phyloP scores from a whole-genome alignment of 2,329 filamentous ascomycete genomes.

The Cladosporium halotolerans region DNA sequence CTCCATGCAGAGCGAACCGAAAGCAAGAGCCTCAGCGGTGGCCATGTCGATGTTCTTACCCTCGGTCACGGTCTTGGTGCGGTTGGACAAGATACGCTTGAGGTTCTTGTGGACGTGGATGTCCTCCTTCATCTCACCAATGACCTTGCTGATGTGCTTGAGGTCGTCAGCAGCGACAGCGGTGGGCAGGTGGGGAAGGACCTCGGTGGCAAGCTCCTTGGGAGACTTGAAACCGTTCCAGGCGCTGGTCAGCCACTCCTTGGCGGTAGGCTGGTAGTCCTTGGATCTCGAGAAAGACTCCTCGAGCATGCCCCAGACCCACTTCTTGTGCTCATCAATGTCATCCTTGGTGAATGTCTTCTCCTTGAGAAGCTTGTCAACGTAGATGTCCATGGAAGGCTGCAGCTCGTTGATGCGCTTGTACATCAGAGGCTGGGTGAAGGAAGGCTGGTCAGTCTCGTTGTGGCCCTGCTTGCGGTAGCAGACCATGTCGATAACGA shows the following conservation, averaged over 20 bases:
- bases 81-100: slow-evolving; percentile 85
- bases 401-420: slow-evolving; percentile 86
- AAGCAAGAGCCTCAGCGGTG: slow-evolving; percentile 91
- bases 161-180: slow-evolving; percentile 67
- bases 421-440: slow-evolving; percentile 99
- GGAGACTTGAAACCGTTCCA: slow-evolving; percentile 99
- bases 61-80: slow-evolving; percentile 86
- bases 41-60: slow-evolving; percentile 97
- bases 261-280: slow-evolving; percentile 91
- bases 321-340: slow-evolving; percentile 67
- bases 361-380: slow-evolving; percentile 82
- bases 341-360: slow-evolving; percentile 96
- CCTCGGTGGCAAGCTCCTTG: slow-evolving; percentile 91
- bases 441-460: slow-evolving; percentile 97
- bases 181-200: slow-evolving; percentile 85
- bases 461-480: slow-evolving; percentile 99
- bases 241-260: slow-evolving; percentile 97
- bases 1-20: slow-evolving; percentile 83
- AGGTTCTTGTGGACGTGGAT: slow-evolving; percentile 92
- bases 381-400: slow-evolving; percentile 82
- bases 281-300: slow-evolving; percentile 97
- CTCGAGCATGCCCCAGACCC: slow-evolving; percentile 98
- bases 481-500: slow-evolving; percentile 96
- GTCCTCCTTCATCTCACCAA: slow-evolving; percentile 71
- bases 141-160: slow-evolving; percentile 73